Percentiles rank a stretch among this genome's conserved stretches.
phyloP scores from a whole-genome alignment of 176 grass and related monocot genomes.

The Luzula sylvatica region DNA sequence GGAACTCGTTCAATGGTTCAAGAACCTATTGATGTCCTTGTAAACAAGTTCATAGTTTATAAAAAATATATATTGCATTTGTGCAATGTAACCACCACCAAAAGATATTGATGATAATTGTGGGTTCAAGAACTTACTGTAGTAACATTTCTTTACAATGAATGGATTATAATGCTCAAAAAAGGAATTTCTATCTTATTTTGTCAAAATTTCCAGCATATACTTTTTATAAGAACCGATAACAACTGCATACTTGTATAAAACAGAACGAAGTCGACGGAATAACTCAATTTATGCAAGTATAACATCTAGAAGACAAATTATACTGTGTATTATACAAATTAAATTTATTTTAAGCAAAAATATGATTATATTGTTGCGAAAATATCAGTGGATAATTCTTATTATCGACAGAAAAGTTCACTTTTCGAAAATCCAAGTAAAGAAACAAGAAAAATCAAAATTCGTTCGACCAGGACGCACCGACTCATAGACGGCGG shows the following conservation, averaged over 20 bases:
- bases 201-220: too few species aligned
- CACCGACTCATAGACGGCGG: constrained; percentile 17
- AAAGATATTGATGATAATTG: background rate
- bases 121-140: constrained; percentile 12
- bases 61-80: background rate
- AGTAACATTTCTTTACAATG: background rate
- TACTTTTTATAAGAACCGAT: too few species aligned
- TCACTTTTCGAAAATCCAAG: constrained; percentile 15
- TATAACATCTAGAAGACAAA: too few species aligned
- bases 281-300: too few species aligned
- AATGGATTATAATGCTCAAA: too few species aligned
- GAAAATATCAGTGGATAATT: constrained; percentile 8
- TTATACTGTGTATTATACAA: too few species aligned
- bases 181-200: too few species aligned
- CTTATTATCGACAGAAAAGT: constrained; percentile 58
- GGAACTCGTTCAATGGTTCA: constrained; percentile 98
- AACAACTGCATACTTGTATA: too few species aligned
- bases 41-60: background rate
- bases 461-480: constrained; percentile 31
- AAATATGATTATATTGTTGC: too few species aligned
- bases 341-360: too few species aligned
- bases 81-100: background rate
- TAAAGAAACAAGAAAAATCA: constrained; percentile 21
- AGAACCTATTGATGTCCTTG: constrained; percentile 33
- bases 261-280: too few species aligned